These are phyloP conservation scores for Aspergillus sp. DNA, from an alignment of 2,329 filamentous ascomycete genomes.

Conservation along the genomic window DNA sequence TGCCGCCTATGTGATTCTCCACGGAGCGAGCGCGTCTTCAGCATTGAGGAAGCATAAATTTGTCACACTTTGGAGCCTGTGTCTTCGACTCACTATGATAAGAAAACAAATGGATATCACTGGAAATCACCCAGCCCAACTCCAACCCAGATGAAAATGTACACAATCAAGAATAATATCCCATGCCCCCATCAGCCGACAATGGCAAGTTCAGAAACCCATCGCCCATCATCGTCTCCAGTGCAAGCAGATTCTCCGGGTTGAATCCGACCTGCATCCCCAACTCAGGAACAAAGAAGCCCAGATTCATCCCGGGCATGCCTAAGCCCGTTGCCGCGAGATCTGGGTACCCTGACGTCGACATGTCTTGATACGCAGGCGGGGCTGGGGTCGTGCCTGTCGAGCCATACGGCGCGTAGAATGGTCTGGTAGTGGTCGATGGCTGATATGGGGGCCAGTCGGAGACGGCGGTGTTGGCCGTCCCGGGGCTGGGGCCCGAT, in stretches of 20 bases:
- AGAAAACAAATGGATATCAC: neutral
- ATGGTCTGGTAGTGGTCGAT: too few species aligned
- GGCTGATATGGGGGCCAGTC: neutral
- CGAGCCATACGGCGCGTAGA: conserved; percentile 3
- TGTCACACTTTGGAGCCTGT: too few species aligned
- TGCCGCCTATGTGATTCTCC: too few species aligned
- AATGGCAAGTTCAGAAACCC: conserved; percentile 30
- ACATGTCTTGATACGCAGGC: neutral
- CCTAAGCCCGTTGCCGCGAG: conserved; percentile 14
- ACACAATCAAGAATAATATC: conserved; percentile 16
- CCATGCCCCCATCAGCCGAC: conserved; percentile 23
- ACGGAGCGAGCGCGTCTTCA: too few species aligned
- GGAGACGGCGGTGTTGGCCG: neutral
- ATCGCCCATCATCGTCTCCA: conserved; percentile 35
- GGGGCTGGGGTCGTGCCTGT: neutral
- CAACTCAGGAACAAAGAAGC: conserved; percentile 24
- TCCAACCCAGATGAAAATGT: neutral
- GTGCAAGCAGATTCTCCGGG: conserved; percentile 27
- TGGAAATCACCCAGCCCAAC: neutral
- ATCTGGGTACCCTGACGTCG: conserved; percentile 14
- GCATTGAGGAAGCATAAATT: too few species aligned
- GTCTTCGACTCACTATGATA: neutral
- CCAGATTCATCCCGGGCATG: conserved; percentile 18
- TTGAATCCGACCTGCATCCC: conserved; percentile 26
- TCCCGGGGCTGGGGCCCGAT: conserved; percentile 1